These are phyloP conservation scores for Hemileccinum rubropunctum DNA, from an alignment of 768 basidiomycete species.

Conservation along the genomic window DNA sequence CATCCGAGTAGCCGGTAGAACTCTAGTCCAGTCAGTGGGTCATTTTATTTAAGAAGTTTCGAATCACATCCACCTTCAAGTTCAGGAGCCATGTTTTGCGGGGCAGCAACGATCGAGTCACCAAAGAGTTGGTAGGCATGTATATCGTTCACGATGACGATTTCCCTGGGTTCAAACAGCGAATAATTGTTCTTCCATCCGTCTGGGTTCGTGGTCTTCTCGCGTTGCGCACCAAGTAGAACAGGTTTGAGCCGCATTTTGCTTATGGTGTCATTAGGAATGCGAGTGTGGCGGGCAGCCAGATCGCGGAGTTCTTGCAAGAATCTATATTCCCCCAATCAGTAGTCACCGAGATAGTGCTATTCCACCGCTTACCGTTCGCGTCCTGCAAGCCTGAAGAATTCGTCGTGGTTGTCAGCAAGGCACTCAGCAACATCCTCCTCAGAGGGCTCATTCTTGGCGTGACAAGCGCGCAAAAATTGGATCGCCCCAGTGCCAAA, in stretches of 20 bases:
- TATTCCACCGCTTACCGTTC: constrained; percentile 49
- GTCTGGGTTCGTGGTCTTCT: constrained; percentile 59
- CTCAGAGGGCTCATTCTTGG: constrained; percentile 77
- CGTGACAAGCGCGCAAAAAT: constrained; percentile 82
- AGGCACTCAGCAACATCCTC: constrained; percentile 72
- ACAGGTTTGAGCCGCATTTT: constrained; percentile 67
- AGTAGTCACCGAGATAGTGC: not conserved
- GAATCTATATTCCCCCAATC: constrained; percentile 47
- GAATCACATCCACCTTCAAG: constrained; percentile 59
- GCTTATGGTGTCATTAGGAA: constrained; percentile 44
- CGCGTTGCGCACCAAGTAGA: constrained; percentile 48
- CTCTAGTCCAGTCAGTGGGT: constrained; percentile 29
- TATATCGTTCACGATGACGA: constrained; percentile 81
- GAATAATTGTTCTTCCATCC: constrained; percentile 47
- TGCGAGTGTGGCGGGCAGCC: constrained; percentile 57
- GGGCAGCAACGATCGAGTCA: constrained; percentile 65
- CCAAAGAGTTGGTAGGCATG: constrained; percentile 73
- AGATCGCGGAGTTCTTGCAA: constrained; percentile 77
- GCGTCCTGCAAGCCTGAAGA: constrained; percentile 66
- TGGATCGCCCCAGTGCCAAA: constrained; percentile 75
- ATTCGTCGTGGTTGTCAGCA: constrained; percentile 59
- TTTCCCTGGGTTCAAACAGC: constrained; percentile 63
- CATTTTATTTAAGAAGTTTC: not conserved
- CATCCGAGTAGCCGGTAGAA: constrained; percentile 79
- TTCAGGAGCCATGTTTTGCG: constrained; percentile 87